Evolutionary conservation across 805 yeast genomes (phyloP), one percentile per base, ranked within the genome.

Genomic region (Suhomyces sp.): DNA sequence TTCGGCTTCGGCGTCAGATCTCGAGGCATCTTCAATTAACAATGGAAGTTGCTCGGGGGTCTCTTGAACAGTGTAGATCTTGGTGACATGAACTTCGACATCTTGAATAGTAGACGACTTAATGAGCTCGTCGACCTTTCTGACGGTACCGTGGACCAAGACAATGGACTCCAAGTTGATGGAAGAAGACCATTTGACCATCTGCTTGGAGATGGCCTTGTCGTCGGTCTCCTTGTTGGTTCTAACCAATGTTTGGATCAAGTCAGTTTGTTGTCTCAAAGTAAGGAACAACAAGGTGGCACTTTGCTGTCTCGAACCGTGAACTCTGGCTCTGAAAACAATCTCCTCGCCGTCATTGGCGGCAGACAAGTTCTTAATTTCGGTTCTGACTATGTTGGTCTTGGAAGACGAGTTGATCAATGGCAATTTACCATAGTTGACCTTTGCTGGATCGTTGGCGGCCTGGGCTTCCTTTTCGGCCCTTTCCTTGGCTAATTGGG

Each of bases 141-240:
- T 83, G 44, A 93, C 93, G 22, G 72, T 69, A 73, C 99, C 99
- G 63, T 86, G 85, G 27, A 94, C 97, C 48, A 94, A 76, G 13
- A 94, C 97, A 72, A 94, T 93, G 47, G 94, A 83, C 75, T 94
- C 99, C 62, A 89, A 79, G 67, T 84, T 88, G 68, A 94, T 81
- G 35, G 88, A 76, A 38, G 93, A 89, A 26, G 91, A 87, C 97
- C 97, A 94, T 76, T 94, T 94, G 60, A 92, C 96, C 93, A 94
- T 88, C 70, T 88, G 97, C 75, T 94, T 94, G 49, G 97, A 88
- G 47, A 94, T 80, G 42, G 72, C 65, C 19, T 58, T 58, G 29
- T 59, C 61, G 58, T 67, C 70, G 46, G 86, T 74, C 57, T 84
- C 85, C 64, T 83, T 83, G 64, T 87, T 84, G 56, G 88, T 87